Percentiles rank a stretch among this genome's conserved stretches.
Evolutionary conservation across 495 filamentous ascomycete genomes (phyloP).

Genomic region (Penicillium canescens): DNA sequence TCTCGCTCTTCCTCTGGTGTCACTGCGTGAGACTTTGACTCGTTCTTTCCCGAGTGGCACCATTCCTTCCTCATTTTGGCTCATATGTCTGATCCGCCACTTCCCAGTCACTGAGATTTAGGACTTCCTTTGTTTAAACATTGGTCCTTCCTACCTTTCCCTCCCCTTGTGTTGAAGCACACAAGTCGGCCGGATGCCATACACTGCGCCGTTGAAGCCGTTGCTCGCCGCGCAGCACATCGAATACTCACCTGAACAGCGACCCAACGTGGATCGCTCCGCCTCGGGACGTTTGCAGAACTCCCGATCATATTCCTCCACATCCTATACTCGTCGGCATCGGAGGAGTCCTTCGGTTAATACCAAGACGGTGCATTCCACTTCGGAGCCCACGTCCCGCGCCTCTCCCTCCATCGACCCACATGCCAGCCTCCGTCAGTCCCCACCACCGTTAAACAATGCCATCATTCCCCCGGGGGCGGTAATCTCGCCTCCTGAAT

Average conservation of each 20-base stretch:
- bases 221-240: slow-evolving; percentile 73
- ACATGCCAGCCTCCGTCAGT: slow-evolving; percentile 67
- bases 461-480: slow-evolving; percentile 74
- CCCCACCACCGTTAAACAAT: slow-evolving; percentile 73
- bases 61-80: slow-evolving; percentile 5
- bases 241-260: slow-evolving; percentile 57
- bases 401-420: slow-evolving; percentile 51
- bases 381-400: slow-evolving; percentile 34
- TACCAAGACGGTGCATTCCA: slow-evolving; percentile 30
- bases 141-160: not conserved
- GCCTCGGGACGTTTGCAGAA: slow-evolving; percentile 50
- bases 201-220: slow-evolving; percentile 83
- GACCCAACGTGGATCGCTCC: slow-evolving; percentile 36
- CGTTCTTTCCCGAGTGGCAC: slow-evolving; percentile 23
- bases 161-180: slow-evolving; percentile 38
- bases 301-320: slow-evolving; percentile 76
- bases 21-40: slow-evolving; percentile 25
- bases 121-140: slow-evolving; percentile 7
- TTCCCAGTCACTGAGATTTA: slow-evolving; percentile 1
- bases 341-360: slow-evolving; percentile 61
- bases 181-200: slow-evolving; percentile 75
- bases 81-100: no score
- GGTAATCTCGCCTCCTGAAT: slow-evolving; percentile 86
- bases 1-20: slow-evolving; percentile 22
- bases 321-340: slow-evolving; percentile 70